phyloP scores from a whole-genome alignment of 1,284 basidiomycete genomes.

The Ceratobasidium sp. region DNA sequence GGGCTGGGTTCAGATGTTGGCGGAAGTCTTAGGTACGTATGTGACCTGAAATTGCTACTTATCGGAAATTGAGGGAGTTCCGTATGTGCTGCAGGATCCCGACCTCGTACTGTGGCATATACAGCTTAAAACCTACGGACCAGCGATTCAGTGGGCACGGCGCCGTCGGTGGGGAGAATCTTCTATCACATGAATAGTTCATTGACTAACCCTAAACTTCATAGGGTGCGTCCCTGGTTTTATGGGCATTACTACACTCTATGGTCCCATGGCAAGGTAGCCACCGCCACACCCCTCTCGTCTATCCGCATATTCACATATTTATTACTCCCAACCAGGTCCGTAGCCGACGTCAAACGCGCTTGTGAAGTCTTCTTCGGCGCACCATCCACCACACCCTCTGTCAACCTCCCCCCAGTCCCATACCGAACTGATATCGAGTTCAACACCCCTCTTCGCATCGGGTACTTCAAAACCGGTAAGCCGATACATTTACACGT shows the following conservation, averaged over 20 bases:
- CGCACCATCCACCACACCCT: not conserved
- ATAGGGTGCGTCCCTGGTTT: constrained; percentile 72
- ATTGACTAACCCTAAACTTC: not conserved
- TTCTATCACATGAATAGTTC: constrained; percentile 1
- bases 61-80: not conserved
- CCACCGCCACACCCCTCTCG: constrained; percentile 57
- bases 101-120: constrained; percentile 83
- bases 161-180: constrained; percentile 59
- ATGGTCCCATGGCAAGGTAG: constrained; percentile 82
- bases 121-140: constrained; percentile 79
- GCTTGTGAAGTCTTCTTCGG: constrained; percentile 32
- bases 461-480: constrained; percentile 34
- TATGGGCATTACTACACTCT: constrained; percentile 70
- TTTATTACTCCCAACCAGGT: constrained; percentile 21
- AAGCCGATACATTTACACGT: not conserved
- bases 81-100: constrained; percentile 75
- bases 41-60: not conserved
- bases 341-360: constrained; percentile 31
- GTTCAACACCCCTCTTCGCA: constrained; percentile 2
- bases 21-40: constrained; percentile 42
- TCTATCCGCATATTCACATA: not conserved
- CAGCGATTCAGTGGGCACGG: constrained; percentile 68
- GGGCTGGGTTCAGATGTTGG: constrained; percentile 86
- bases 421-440: constrained; percentile 33
- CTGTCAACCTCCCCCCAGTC: constrained; percentile 32